A percentile compares a stretch with the other conserved stretches of the same genome.
Conservation (phyloP, 768 basidiomycete genomes). For the Roridomyces roridus region DNA sequence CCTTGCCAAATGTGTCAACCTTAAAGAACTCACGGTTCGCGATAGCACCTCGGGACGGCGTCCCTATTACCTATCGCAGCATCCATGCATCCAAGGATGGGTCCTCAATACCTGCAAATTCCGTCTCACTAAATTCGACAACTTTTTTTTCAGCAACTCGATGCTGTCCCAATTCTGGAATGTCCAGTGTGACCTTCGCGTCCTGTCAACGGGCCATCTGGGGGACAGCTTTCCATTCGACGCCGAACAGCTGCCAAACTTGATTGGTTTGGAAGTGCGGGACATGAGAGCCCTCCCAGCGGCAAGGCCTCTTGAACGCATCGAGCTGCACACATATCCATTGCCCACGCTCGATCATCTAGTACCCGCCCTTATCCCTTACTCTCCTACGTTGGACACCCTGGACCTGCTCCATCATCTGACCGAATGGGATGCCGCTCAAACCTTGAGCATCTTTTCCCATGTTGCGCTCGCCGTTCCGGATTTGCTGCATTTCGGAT, state of each 20-base stretch:
- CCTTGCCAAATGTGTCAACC: constrained; percentile 14
- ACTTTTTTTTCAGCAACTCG: constrained; percentile 7
- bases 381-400: constrained; percentile 14
- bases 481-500: too few relatives aligned
- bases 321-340: constrained; percentile 8
- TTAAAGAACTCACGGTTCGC: constrained; percentile 9
- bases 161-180: constrained; percentile 15
- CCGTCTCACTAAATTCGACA: constrained; percentile 20
- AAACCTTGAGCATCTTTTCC: too few relatives aligned
- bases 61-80: neutral
- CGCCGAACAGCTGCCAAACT: constrained; percentile 20
- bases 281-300: neutral
- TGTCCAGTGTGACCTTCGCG: constrained; percentile 7
- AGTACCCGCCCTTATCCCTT: constrained; percentile 4
- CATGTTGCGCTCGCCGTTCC: too few relatives aligned
- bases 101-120: constrained; percentile 12
- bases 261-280: constrained; percentile 17
- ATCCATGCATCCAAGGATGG: constrained; percentile 9
- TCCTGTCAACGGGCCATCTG: constrained; percentile 4
- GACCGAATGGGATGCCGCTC: too few relatives aligned
- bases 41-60: neutral
- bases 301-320: constrained; percentile 11
- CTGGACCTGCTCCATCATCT: constrained; percentile 8
- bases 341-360: neutral
- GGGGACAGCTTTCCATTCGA: neutral